phyloP scores from a whole-genome alignment of 441 rosid species.

The Gossypium trilobum region DNA sequence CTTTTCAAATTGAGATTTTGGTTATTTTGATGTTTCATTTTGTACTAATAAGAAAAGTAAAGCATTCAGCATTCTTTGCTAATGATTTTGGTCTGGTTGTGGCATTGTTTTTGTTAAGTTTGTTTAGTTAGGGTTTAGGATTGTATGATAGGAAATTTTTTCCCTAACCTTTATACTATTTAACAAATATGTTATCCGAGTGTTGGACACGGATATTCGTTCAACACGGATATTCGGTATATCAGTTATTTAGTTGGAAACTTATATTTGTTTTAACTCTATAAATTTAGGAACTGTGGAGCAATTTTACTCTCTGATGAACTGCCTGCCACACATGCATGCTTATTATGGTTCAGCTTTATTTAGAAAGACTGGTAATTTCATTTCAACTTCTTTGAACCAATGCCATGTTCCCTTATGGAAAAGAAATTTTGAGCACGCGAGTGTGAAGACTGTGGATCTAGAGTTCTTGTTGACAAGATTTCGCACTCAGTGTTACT shows the following conservation, averaged over 20 bases:
- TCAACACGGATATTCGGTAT: no score
- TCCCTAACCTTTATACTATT: no score
- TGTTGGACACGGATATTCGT: no score
- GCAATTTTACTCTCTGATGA: slow-evolving; percentile 36
- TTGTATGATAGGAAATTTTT: no score
- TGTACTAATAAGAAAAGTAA: background rate
- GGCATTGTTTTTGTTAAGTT: background rate
- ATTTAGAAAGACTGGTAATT: slow-evolving; percentile 34
- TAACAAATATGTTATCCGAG: no score
- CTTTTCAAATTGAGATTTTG: background rate
- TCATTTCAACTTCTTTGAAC: slow-evolving; percentile 22
- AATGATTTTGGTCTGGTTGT: background rate
- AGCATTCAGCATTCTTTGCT: background rate
- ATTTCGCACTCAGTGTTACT: slow-evolving; percentile 39
- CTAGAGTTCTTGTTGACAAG: slow-evolving; percentile 21
- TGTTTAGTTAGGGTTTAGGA: no score
- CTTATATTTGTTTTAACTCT: background rate
- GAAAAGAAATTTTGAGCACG: slow-evolving; percentile 13
- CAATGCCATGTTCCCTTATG: slow-evolving; percentile 27
- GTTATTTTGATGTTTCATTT: background rate
- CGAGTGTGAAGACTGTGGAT: slow-evolving; percentile 20
- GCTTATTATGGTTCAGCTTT: slow-evolving; percentile 44
- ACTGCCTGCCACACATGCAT: slow-evolving; percentile 47
- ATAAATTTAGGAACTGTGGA: slow-evolving; percentile 11
- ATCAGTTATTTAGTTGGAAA: background rate